Evolutionary conservation across 345 rosid species (phyloP).

Genomic region (Xanthoceras sorbifolium): DNA sequence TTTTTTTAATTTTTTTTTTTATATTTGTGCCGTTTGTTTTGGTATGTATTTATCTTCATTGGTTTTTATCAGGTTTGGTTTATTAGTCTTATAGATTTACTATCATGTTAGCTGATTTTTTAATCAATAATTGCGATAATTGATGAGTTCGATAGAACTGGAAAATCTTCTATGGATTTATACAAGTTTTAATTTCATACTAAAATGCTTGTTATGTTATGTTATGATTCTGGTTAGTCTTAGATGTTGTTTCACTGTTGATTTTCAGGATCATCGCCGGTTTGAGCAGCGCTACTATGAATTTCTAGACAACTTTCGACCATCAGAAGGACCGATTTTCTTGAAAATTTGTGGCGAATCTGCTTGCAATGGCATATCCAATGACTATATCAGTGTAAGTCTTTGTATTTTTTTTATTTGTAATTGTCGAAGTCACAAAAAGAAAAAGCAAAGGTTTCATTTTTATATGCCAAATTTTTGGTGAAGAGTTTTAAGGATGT

Average conservation of each 20-base stretch:
- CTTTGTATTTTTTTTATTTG: background rate
- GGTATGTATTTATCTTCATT: background rate
- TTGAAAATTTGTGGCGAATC: constrained; percentile 81
- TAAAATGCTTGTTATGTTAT: background rate
- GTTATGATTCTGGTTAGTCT: background rate
- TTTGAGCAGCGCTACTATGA: constrained; percentile 86
- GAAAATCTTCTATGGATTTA: no score
- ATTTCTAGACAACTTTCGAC: constrained; percentile 63
- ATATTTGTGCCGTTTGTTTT: background rate
- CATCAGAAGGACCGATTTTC: constrained; percentile 80
- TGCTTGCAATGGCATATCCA: constrained; percentile 70
- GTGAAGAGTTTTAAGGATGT: no score
- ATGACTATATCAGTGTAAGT: constrained; percentile 73
- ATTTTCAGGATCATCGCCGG: constrained; percentile 60
- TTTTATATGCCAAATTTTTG: constrained; percentile 1
- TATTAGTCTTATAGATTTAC: no score
- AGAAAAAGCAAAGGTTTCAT: background rate
- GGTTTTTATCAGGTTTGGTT: no score
- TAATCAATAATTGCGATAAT: no score
- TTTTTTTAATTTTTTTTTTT: background rate
- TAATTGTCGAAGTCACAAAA: background rate
- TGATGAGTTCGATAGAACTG: no score
- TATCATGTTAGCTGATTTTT: no score
- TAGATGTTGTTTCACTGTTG: background rate
- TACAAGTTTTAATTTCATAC: background rate